Evolutionary conservation across 768 basidiomycete genomes (phyloP).

Genomic region (Termitomyces sp.): DNA sequence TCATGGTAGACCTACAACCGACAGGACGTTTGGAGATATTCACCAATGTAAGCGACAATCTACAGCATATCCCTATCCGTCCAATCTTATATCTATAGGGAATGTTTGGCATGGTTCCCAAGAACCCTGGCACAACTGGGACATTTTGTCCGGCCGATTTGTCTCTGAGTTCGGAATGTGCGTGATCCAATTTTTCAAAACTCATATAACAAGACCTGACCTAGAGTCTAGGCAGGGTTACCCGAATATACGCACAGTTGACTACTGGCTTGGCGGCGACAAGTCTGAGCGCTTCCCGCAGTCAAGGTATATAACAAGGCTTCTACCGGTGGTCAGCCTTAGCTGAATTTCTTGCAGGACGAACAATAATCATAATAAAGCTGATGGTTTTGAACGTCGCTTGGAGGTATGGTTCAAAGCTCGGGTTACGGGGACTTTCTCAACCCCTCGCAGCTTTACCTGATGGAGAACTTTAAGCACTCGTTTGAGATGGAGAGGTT

Average conservation of each 20-base stretch:
- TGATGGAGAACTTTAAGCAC: conserved; percentile 92
- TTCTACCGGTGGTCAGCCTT: not conserved
- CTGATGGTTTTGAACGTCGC: conserved; percentile 78
- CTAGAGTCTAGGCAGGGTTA: conserved; percentile 65
- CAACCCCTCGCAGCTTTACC: conserved; percentile 55
- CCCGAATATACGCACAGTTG: conserved; percentile 84
- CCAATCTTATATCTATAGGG: conserved; percentile 35
- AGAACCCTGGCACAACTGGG: conserved; percentile 94
- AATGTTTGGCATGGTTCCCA: conserved; percentile 95
- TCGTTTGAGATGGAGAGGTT: conserved; percentile 84
- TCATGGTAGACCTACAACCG: conserved; percentile 63
- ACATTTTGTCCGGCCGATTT: conserved; percentile 83
- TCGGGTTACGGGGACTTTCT: not conserved
- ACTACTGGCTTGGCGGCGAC: conserved; percentile 83
- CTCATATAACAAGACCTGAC: not conserved
- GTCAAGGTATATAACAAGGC: conserved; percentile 60
- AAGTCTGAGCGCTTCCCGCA: conserved; percentile 78
- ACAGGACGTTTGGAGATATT: conserved; percentile 78
- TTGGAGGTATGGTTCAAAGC: conserved; percentile 50
- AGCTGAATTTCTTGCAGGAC: conserved; percentile 30
- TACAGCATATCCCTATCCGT: not conserved
- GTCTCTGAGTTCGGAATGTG: conserved; percentile 95
- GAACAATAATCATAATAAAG: conserved; percentile 88
- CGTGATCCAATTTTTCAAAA: conserved; percentile 18
- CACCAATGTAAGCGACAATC: conserved; percentile 69